Evolutionary conservation across 1,284 basidiomycete species (phyloP), one percentile per base, ranked within the genome.

Genomic region (Papiliotrema flavescens): DNA sequence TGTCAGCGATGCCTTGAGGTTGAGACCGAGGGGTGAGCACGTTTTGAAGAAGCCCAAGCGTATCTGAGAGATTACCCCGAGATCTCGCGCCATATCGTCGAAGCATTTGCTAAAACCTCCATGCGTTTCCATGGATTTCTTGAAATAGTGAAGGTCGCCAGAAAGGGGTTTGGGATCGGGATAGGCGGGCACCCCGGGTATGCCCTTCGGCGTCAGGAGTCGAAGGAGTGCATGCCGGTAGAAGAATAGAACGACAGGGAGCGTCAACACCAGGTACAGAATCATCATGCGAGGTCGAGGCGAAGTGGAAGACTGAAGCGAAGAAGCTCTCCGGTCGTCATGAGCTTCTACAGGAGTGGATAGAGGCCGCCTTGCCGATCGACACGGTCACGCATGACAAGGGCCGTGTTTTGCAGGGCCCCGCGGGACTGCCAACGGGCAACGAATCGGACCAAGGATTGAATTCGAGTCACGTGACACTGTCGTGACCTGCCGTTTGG

Each of bases 31-130:
- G 7, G 2, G 23, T 7, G 14, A 61, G 54, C 13, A 67, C 65
- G 57, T 60, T 17, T 42, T 49, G 28, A 63, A 55, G 3, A 53
- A 56, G 9, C 61, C 56, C 6, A 63, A 17, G 15, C 60, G 46
- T 37, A 67, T 42, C 36, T 67, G 65, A 14, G 55, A 54, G 20
- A 67, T 57, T 0, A 56, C 56, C 19, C 65, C 65, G 1, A 65
- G 45, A 20, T 60, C 59, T 32, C 42, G 55, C 3, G 56, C 52
- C 14, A 57, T 34, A 24, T 53, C 24, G 47, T 67, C 65, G 22
- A 67, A 57, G 37, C 60, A 63, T 17, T 28, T 32, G 34, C 49
- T 54, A 40, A 63, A 59, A 1, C 48, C 41, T 20, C 54, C 48
- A 17, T 49, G 20, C 19, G 47, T 41, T 34, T 50, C 47, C 26